Evolutionary conservation across 306 rosid species (phyloP).

Genomic region (Mimosa pudica): DNA sequence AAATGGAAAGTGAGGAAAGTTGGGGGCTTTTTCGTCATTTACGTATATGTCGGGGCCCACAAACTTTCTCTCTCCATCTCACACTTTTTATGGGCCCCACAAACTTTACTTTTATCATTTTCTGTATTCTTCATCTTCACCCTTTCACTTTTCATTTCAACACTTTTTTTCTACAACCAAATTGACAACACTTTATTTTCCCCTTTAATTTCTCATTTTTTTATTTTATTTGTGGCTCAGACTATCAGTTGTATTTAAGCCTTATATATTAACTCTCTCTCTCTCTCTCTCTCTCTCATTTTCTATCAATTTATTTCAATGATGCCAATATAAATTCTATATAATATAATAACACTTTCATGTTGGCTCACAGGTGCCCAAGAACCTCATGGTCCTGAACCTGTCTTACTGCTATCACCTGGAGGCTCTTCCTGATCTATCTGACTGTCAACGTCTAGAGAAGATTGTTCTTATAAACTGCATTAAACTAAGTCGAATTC

Average conservation of each 20-base stretch:
- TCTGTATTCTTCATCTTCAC: too few relatives aligned
- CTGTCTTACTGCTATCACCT: slow-evolving; percentile 45
- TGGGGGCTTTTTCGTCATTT: too few relatives aligned
- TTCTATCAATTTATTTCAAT: neutral
- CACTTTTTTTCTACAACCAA: too few relatives aligned
- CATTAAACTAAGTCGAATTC: slow-evolving; percentile 43
- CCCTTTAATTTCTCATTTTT: neutral
- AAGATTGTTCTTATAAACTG: slow-evolving; percentile 57
- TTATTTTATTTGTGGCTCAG: neutral
- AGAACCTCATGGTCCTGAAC: slow-evolving; percentile 53
- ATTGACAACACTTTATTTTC: too few relatives aligned
- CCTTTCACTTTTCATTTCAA: too few relatives aligned
- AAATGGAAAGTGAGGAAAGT: too few relatives aligned
- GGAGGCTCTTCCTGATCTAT: slow-evolving; percentile 55
- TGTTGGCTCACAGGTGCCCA: slow-evolving; percentile 44
- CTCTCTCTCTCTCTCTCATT: neutral
- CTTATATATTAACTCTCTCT: neutral
- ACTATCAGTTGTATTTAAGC: neutral
- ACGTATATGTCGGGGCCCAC: too few relatives aligned
- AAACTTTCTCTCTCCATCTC: too few relatives aligned
- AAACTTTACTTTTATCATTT: too few relatives aligned
- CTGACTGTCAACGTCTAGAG: slow-evolving; percentile 46
- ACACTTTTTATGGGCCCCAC: too few relatives aligned
- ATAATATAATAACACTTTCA: slow-evolving; percentile 4
- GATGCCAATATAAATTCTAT: neutral